Base-by-base conservation (phyloP, 2,329 filamentous ascomycete species). In the Curvularia eragrostidis region DNA sequence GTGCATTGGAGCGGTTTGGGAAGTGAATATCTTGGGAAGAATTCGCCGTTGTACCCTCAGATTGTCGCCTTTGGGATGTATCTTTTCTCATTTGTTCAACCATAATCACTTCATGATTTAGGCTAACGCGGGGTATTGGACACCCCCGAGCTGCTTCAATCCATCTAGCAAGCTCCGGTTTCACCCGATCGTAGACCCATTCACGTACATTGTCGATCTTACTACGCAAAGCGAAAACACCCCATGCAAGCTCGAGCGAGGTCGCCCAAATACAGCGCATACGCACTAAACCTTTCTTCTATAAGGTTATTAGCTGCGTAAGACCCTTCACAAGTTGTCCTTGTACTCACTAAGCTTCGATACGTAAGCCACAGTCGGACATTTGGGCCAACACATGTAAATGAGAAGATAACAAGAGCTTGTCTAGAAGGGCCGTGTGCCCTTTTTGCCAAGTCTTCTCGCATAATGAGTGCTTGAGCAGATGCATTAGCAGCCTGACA, bases 401-500 rank as follows among this genome's bases (percentile, higher is more conserved):
- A 59, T 4, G 62, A 48, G 28, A 65, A 61, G 30, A 61, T 61
- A 21, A 57, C 43, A 2, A 51, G 54, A 53, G 54, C 39, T 15
- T 34, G 12, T 63, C 44, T 10, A 32, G 23, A 5, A n/a, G 32
- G 32, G 6, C 5, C 32, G 2, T 4, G 5, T 34, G 32, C n/a
- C 23, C 8, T 51, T 42, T 7, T 30, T 44, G 32, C 32, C 23
- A 64, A 28, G 5, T 39, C 19, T 43, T 65, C 62, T 41, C 58
- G 28, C 48, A 63, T 32, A 4, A 28, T 46, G 5, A 65, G 56
- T 26, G 59, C 62, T 30, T 32, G 34, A 15, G 62, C 59, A 24
- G 58, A 60, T 18, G 56, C 62, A 50, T 65, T 65, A 36, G 62
- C 62, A n/a, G 59, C 62, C 51, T 65, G 60, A 36, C 60, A 65